phyloP scores from a whole-genome alignment of 805 yeast genomes.

The Lipomyces kockii region DNA sequence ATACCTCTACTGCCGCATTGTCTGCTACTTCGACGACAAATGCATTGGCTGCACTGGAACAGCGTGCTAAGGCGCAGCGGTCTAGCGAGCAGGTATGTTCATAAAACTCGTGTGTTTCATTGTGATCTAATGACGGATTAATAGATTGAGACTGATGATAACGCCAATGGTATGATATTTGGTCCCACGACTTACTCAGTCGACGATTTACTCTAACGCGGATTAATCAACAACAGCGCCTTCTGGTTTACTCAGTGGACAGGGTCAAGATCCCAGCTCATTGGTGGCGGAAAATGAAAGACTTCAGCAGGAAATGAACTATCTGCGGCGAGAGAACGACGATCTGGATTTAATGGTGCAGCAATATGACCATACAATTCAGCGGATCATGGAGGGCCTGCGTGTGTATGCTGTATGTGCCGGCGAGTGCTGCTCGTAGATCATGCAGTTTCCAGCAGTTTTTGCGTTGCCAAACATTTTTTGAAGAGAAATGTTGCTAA shows the following conservation, averaged over 20 bases:
- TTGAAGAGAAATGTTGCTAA: not conserved
- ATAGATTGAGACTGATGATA: not conserved
- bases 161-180: not conserved
- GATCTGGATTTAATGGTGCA: slow-evolving; percentile 31
- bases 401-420: slow-evolving; percentile 28
- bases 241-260: not conserved
- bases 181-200: not conserved
- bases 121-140: not conserved
- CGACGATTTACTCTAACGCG: not conserved
- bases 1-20: slow-evolving; percentile 21
- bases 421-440: not conserved
- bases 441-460: not conserved
- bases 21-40: slow-evolving; percentile 19
- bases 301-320: slow-evolving; percentile 19
- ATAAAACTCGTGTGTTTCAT: not conserved
- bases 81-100: not conserved
- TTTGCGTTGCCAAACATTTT: not conserved
- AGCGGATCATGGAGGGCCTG: slow-evolving; percentile 28
- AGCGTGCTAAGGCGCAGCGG: slow-evolving; percentile 2
- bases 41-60: slow-evolving; percentile 18
- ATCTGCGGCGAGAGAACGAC: slow-evolving; percentile 23
- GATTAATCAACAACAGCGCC: not conserved
- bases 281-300: slow-evolving; percentile 23
- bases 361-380: slow-evolving; percentile 32
- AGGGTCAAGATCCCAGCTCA: not conserved